phyloP scores from a whole-genome alignment of 1,284 basidiomycete species.

The Paramarasmius palmivorus region DNA sequence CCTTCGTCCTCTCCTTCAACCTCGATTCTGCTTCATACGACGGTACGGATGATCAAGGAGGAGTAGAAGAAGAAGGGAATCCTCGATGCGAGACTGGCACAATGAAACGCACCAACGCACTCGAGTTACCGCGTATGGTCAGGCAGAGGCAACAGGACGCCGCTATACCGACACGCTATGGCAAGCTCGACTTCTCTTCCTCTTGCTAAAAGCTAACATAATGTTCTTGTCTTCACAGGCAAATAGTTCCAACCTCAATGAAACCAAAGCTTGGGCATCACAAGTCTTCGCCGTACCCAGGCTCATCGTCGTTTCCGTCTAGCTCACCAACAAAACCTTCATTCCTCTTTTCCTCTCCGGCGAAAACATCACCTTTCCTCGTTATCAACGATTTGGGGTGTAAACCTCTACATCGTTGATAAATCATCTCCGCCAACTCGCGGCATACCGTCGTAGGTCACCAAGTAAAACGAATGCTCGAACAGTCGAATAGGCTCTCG shows the following conservation, averaged over 20 bases:
- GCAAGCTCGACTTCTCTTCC: not conserved
- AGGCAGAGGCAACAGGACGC: conserved; percentile 15
- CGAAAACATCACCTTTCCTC: not conserved
- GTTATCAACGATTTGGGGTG: too few relatives aligned
- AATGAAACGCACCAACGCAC: conserved; percentile 19
- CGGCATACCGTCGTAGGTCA: conserved; percentile 8
- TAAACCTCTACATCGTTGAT: not conserved
- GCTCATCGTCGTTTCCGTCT: too few relatives aligned
- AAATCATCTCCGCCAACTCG: not conserved
- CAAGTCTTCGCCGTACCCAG: not conserved
- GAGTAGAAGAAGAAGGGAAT: conserved; percentile 3
- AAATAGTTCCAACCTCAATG: not conserved
- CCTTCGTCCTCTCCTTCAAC: too few relatives aligned
- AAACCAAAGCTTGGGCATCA: not conserved
- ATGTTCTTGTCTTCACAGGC: not conserved
- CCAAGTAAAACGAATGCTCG: conserved; percentile 13
- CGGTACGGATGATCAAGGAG: not conserved
- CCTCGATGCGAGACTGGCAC: conserved; percentile 3
- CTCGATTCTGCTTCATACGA: too few relatives aligned
- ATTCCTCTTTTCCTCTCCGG: not conserved
- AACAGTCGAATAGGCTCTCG: conserved; percentile 5
- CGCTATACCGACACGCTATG: conserved; percentile 12
- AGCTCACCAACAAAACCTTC: not conserved
- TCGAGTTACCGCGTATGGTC: not conserved
- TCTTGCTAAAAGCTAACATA: not conserved